A percentile compares a stretch with the other conserved stretches of the same genome.
Conservation (phyloP, 2,329 filamentous ascomycete genomes). For the Penicillium sp. region DNA sequence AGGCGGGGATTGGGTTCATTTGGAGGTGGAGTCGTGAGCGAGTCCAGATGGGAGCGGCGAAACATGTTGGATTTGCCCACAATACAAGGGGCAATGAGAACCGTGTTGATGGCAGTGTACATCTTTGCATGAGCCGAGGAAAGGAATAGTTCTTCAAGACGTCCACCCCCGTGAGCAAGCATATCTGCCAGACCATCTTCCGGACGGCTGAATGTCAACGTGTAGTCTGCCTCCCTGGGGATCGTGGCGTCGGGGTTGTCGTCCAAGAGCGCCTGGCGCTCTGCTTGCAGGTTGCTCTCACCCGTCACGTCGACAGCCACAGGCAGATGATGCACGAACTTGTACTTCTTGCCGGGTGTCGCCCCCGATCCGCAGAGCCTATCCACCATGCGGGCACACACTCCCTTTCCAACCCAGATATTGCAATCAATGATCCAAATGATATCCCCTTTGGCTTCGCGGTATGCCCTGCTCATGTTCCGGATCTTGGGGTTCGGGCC, state of each 20-base stretch:
- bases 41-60: constrained; percentile 80
- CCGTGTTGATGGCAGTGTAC: constrained; percentile 94
- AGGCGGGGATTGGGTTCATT: constrained; percentile 43
- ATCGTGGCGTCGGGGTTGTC: constrained; percentile 13
- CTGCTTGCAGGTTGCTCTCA: constrained; percentile 22
- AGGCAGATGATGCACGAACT: constrained; percentile 92
- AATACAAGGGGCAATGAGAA: constrained; percentile 84
- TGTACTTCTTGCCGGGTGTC: constrained; percentile 55
- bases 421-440: constrained; percentile 97
- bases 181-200: constrained; percentile 18
- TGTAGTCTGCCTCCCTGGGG: constrained; percentile 2
- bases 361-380: constrained; percentile 65
- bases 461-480: constrained; percentile 89
- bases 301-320: constrained; percentile 70
- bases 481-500: constrained; percentile 98
- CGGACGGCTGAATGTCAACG: constrained; percentile 14
- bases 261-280: constrained; percentile 27
- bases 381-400: constrained; percentile 84
- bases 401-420: constrained; percentile 78
- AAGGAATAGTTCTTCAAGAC: constrained; percentile 92
- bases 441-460: constrained; percentile 80
- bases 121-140: constrained; percentile 93
- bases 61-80: constrained; percentile 99
- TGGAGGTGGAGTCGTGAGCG: constrained; percentile 56
- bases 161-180: constrained; percentile 61